Percentiles rank a stretch among this genome's conserved stretches.
phyloP scores from a whole-genome alignment of 2,329 filamentous ascomycete genomes.

The Boeremia lycopersici region DNA sequence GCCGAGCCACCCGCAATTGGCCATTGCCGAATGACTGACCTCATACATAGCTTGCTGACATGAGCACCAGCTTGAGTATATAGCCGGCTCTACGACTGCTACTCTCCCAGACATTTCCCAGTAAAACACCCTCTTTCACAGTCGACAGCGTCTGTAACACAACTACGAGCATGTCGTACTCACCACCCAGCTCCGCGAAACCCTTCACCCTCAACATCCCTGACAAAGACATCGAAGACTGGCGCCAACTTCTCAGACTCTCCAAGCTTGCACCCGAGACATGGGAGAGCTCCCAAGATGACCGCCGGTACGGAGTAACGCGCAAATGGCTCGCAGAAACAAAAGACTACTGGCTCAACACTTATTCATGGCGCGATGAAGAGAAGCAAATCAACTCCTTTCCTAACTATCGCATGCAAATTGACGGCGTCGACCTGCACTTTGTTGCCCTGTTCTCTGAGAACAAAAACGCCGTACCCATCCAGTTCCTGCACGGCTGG shows the following conservation, averaged over 20 bases:
- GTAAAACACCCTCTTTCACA: not conserved
- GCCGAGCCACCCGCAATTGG: not conserved
- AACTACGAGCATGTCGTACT: conserved; percentile 37
- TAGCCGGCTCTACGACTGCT: not conserved
- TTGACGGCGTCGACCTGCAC: conserved; percentile 57
- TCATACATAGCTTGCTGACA: conserved; percentile 3
- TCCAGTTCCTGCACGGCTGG: conserved; percentile 64
- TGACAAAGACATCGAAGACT: conserved; percentile 42
- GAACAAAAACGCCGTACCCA: conserved; percentile 58
- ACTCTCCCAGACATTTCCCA: not conserved
- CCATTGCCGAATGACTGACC: conserved; percentile 3
- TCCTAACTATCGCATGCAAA: conserved; percentile 57
- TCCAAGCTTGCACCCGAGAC: conserved; percentile 41
- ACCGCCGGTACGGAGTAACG: conserved; percentile 37
- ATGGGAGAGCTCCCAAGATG: conserved; percentile 38
- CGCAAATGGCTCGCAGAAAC: conserved; percentile 43
- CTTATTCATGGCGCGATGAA: conserved; percentile 45
- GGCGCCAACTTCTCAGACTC: conserved; percentile 45
- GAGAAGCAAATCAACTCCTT: conserved; percentile 58
- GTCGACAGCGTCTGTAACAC: not conserved
- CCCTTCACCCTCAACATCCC: conserved; percentile 43
- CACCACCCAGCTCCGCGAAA: conserved; percentile 36
- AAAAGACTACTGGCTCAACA: conserved; percentile 48
- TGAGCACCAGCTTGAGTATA: not conserved
- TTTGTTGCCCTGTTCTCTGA: conserved; percentile 63